Conservation (phyloP, 805 yeast species). For the Alloascoidea hylecoeti region DNA sequence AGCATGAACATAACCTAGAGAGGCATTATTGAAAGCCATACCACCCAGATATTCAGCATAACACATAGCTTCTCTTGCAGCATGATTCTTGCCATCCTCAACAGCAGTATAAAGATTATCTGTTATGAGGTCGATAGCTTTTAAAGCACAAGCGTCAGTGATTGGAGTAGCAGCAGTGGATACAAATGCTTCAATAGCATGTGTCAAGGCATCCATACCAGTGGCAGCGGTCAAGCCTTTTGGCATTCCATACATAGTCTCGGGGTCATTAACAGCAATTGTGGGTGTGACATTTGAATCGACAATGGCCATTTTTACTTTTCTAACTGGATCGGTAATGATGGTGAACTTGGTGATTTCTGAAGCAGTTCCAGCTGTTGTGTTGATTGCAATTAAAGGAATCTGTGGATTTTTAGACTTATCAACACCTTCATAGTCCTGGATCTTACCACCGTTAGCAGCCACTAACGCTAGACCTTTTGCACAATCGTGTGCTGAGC, state of each 20-base stretch:
- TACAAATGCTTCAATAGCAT: conserved; percentile 13
- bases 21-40: conserved; percentile 15
- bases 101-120: conserved; percentile 9
- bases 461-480: conserved; percentile 13
- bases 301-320: conserved; percentile 13
- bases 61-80: conserved; percentile 13
- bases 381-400: conserved; percentile 12
- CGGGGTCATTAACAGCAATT: conserved; percentile 13
- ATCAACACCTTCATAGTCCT: conserved; percentile 13
- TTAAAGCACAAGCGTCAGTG: conserved; percentile 13
- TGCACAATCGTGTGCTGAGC: conserved; percentile 15
- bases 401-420: conserved; percentile 9
- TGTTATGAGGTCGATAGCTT: conserved; percentile 12
- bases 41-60: conserved; percentile 14
- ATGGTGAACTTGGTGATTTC: conserved; percentile 14
- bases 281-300: conserved; percentile 13
- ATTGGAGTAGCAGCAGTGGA: conserved; percentile 13
- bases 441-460: conserved; percentile 13
- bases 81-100: conserved; percentile 10
- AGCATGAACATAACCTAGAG: conserved; percentile 13
- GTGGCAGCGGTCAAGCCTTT: conserved; percentile 13
- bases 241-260: conserved; percentile 13
- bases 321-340: conserved; percentile 11
- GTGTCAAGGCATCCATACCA: conserved; percentile 13
- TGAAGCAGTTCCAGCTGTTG: conserved; percentile 15